A percentile compares a stretch with the other conserved stretches of the same genome.
Conservation (phyloP, 2,329 filamentous ascomycete species). For the Neodidymelliopsis sp. region DNA sequence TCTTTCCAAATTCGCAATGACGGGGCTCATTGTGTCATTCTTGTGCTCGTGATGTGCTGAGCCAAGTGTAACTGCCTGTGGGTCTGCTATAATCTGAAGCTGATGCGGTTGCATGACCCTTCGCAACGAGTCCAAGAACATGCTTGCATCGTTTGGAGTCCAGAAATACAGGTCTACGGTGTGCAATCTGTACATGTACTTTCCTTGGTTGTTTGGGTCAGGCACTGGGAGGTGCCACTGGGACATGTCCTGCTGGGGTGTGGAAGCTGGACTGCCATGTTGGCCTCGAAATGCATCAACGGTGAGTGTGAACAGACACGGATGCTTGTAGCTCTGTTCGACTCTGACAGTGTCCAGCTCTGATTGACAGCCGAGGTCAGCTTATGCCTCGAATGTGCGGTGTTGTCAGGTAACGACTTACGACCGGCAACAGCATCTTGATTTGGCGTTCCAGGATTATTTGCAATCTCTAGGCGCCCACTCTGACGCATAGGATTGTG, state of each 20-base stretch:
- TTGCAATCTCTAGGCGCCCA: slow-evolving; percentile 78
- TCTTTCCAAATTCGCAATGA: slow-evolving; percentile 77
- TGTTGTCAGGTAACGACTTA: slow-evolving; percentile 55
- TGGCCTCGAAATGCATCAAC: slow-evolving; percentile 58
- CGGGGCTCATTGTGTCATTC: slow-evolving; percentile 65
- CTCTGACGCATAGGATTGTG: slow-evolving; percentile 72
- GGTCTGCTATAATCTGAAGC: slow-evolving; percentile 42
- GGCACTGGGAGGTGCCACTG: slow-evolving; percentile 79
- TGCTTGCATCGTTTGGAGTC: slow-evolving; percentile 74
- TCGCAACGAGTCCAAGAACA: slow-evolving; percentile 73
- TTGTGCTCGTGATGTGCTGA: slow-evolving; percentile 52
- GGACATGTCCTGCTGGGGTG: slow-evolving; percentile 56
- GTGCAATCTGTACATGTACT: slow-evolving; percentile 80
- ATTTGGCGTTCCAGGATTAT: slow-evolving; percentile 74
- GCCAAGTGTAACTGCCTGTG: slow-evolving; percentile 47
- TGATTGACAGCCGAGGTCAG: slow-evolving; percentile 47
- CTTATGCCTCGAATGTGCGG: slow-evolving; percentile 1
- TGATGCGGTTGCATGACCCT: slow-evolving; percentile 69
- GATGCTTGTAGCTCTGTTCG: slow-evolving; percentile 76
- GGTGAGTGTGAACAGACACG: slow-evolving; percentile 72
- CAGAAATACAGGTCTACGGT: slow-evolving; percentile 82
- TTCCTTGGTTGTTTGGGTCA: slow-evolving; percentile 75
- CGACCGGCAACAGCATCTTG: slow-evolving; percentile 82
- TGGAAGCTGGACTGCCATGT: slow-evolving; percentile 47
- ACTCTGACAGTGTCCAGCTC: slow-evolving; percentile 71